Evolutionary conservation across 2,329 filamentous ascomycete species (phyloP), one percentile per base, ranked within the genome.

Genomic region (Hypocreales sp.): DNA sequence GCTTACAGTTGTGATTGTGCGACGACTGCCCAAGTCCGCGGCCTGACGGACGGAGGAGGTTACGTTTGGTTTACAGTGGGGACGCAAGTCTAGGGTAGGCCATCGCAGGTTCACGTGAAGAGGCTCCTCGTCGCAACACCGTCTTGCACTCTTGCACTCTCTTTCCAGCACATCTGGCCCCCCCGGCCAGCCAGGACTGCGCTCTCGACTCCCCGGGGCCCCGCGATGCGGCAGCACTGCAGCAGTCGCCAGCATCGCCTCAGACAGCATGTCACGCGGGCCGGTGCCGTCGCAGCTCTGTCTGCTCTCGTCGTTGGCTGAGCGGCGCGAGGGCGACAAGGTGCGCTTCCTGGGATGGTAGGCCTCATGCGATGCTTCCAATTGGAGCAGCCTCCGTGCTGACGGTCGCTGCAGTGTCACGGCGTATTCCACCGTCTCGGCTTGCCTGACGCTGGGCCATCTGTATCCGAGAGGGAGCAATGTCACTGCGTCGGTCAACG

Each of bases 341-440:
- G 77, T 94, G 34, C 76, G 87, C 34, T 92, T 95, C 50, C 55
- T 95, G 27, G 86, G 83, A 51, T 94, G 86, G 87, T 93, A 64
- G 56, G 72, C 55, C 9, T 23, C 26, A 27, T 30, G 15, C 15
- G n/a, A n/a, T n/a, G n/a, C n/a, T n/a, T n/a, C n/a, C n/a, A n/a
- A n/a, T n/a, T n/a, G n/a, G n/a, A n/a, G n/a, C n/a, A n/a, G n/a
- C n/a, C n/a, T n/a, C n/a, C n/a, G n/a, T 25, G 27, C 44, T 53
- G 35, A 50, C n/a, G 34, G 25, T 20, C 30, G 19, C 24, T 31
- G 31, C 37, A 72, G 67, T 44, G 61, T 72, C 29, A 55, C 46
- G 11, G 54, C 51, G 19, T 71, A 72, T 39, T 57, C 58, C 14
- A 58, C 64, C 23, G 39, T 53, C 10, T 64, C 60, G 7, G 84